Evolutionary conservation across 768 basidiomycete species (phyloP), one percentile per base, ranked within the genome.

Genomic region (Suillus brevipes): DNA sequence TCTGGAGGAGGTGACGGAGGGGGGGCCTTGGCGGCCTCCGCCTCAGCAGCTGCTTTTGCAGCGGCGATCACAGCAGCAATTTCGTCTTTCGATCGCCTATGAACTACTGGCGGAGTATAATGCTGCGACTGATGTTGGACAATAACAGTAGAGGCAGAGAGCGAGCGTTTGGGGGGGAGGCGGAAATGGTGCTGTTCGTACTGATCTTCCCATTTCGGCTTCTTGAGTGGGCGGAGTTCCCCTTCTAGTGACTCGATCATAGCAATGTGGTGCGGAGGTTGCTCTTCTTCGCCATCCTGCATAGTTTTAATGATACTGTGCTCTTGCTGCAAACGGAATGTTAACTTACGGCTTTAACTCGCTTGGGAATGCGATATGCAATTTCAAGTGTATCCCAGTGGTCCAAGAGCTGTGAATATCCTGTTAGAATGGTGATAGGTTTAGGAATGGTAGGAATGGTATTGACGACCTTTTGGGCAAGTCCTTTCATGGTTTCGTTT

Each of bases 321-420:
- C n/a, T 42, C 58, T 59, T 28, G 2, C 25, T 59, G 38, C 18
- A 40, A 57, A 13, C 50, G 42, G 2, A 66, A 38, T 36, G 4
- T 14, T 20, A 28, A 71, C 80, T 31, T 65, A 83, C 82, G 38
- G 72, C 77, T 69, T 81, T 81, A 57, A 81, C 69, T 63, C 90
- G 84, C 73, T 93, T 92, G 18, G 94, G 92, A 85, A 97, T 97
- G 70, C 94, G 87, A 75, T 90, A 96, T 34, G 85, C 90, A n/a
- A 86, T 74, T 37, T 89, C 88, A 52, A 98, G 82, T 2, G 82
- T 82, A 23, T 85, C 84, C 97, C 97, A 99, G 64, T 90, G 84
- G 14, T 85, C 86, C 9, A 96, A 78, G 5, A 98, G 81, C 91
- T 95, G 67, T 31, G 61, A 16, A 55, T 23, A 60, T 59, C 9